These are phyloP conservation scores for Spinacia oleracea DNA, from an alignment of 179 eudicot species.

Conservation along the genomic window DNA sequence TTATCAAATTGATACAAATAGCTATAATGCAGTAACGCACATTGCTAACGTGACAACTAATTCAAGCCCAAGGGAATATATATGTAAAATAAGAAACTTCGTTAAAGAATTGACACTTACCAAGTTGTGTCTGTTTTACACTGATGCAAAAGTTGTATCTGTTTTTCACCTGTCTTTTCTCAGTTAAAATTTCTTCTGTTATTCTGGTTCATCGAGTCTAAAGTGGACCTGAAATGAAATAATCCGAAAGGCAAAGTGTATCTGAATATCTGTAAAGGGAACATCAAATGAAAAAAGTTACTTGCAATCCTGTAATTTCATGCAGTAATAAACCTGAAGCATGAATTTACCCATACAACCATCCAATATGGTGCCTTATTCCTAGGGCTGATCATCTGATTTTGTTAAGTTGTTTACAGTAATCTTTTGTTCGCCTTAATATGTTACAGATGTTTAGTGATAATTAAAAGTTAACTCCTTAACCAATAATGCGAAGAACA, in stretches of 20 bases:
- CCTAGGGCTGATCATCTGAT: too few species aligned
- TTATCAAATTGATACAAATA: neutral
- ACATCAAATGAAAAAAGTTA: neutral
- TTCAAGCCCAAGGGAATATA: neutral
- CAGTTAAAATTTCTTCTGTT: neutral
- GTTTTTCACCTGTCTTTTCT: neutral
- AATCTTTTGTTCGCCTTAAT: neutral
- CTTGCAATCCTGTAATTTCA: neutral
- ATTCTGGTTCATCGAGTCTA: neutral
- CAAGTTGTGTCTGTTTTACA: neutral
- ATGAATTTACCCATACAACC: too few species aligned
- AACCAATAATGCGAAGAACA: neutral
- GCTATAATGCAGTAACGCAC: neutral
- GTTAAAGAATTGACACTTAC: neutral
- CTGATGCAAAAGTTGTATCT: neutral
- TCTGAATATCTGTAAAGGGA: neutral
- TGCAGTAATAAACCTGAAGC: neutral
- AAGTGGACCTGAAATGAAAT: conserved; percentile 6
- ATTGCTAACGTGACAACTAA: neutral
- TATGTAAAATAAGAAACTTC: neutral
- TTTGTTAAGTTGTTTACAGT: neutral
- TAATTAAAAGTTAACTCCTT: neutral
- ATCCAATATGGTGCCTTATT: too few species aligned
- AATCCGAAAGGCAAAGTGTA: neutral
- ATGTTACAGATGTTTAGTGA: neutral